Conservation (phyloP, 2,329 filamentous ascomycete genomes). For the Aspergillus fructus region DNA sequence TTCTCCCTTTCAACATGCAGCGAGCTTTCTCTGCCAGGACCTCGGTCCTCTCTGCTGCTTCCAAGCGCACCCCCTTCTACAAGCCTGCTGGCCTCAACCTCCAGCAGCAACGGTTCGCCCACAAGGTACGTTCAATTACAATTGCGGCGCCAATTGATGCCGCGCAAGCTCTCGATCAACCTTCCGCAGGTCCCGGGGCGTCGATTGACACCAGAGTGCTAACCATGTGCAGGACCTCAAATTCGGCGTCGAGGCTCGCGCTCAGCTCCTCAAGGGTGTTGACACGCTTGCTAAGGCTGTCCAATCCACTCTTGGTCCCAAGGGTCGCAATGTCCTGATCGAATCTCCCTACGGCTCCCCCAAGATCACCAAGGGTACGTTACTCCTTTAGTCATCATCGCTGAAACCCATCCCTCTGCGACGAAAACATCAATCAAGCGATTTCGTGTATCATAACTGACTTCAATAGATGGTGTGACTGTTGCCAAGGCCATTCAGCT, state of each 20-base stretch:
- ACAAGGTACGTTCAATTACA: slow-evolving; percentile 69
- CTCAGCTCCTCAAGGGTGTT: slow-evolving; percentile 85
- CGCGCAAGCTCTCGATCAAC: slow-evolving; percentile 3
- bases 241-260: slow-evolving; percentile 93
- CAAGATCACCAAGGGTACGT: slow-evolving; percentile 97
- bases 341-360: slow-evolving; percentile 98
- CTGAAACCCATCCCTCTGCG: not conserved
- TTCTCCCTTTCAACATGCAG: slow-evolving; percentile 70
- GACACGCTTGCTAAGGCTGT: slow-evolving; percentile 97
- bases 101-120: slow-evolving; percentile 92
- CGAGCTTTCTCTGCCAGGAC: slow-evolving; percentile 85
- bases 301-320: slow-evolving; percentile 92
- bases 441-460: slow-evolving; percentile 19
- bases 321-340: slow-evolving; percentile 97
- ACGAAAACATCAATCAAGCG: slow-evolving; percentile 16
- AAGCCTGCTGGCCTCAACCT: slow-evolving; percentile 66
- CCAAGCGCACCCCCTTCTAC: slow-evolving; percentile 57
- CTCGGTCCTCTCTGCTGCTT: slow-evolving; percentile 68
- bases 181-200: slow-evolving; percentile 24
- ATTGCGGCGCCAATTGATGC: not conserved
- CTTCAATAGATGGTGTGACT: slow-evolving; percentile 72
- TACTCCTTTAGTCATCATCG: not conserved
- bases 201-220: slow-evolving; percentile 21
- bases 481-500: slow-evolving; percentile 86
- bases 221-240: slow-evolving; percentile 75